Evolutionary conservation across 306 rosid genomes (phyloP), one percentile per base, ranked within the genome.

Genomic region (Citrullus amarus): DNA sequence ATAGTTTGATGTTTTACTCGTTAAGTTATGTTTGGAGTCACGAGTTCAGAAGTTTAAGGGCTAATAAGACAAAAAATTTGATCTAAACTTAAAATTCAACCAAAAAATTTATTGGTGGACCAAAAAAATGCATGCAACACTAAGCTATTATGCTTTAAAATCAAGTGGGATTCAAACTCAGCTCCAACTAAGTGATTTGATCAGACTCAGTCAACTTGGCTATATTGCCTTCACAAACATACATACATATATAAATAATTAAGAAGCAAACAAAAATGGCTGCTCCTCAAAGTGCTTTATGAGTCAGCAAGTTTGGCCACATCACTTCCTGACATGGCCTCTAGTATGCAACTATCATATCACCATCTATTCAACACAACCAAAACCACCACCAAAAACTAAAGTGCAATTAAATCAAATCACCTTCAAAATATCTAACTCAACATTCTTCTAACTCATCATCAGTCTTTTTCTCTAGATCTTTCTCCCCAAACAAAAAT

Each of bases 81-180:
- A 3, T 0, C 30, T 9, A n/a, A 57, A 57, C 25, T 57, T 57
- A 22, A 22, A 57, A 20, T 9, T 20, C 22, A 15, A 36, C 17
- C 6, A 15, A 65, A 65, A 59, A 25, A 13, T 2, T 57, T 10
- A 57, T n/a, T 25, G 70, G 46, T 63, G 70, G 70, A 22, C 22
- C 44, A 1, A 28, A 60, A 66, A 39, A 67, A 9, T 69, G 56
- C 32, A 69, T 70, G n/a, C 38, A 70, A 43, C 25, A 54, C 53
- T n/a, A 53, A 61, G 32, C 10, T 17, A 75, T 75, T 25, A 90
- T 86, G 77, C 59, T 83, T 81, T 55, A 55, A 17, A 55, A 51
- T 46, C 34, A 57, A 90, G 96, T 93, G 98, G 98, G 90, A 87
- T 85, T 89, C 95, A 85, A 76, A 90, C 92, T 93, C 95, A 81